Percentiles rank a stretch among this genome's conserved stretches.
phyloP scores from a whole-genome alignment of 2,329 filamentous ascomycete genomes.

The Onygenales sp. region DNA sequence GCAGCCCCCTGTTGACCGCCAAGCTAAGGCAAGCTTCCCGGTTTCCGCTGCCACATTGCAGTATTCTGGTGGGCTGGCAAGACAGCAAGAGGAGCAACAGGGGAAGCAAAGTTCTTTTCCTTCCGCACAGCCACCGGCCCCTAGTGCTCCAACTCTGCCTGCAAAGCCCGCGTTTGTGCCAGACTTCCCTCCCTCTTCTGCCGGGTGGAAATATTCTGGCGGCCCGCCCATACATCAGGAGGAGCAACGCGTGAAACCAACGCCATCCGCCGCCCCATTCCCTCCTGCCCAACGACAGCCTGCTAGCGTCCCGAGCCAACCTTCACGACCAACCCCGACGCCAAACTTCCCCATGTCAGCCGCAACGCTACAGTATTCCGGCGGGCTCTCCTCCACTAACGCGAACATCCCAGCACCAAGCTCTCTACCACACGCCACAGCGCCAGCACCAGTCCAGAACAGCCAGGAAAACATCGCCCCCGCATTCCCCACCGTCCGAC shows the following conservation, averaged over 20 bases:
- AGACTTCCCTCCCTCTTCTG: neutral
- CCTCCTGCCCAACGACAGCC: neutral
- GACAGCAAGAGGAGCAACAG: neutral
- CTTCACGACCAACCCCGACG: neutral
- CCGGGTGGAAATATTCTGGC: slow-evolving; percentile 11
- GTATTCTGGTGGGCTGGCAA: slow-evolving; percentile 4
- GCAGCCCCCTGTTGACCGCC: too few species aligned
- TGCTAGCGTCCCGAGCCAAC: neutral
- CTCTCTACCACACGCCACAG: neutral
- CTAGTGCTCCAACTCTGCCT: neutral
- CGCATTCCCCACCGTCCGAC: neutral
- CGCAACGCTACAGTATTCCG: slow-evolving; percentile 12
- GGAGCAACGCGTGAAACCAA: neutral
- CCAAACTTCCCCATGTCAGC: slow-evolving; percentile 10
- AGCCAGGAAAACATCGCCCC: neutral
- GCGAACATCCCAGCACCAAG: neutral
- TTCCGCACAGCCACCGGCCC: neutral
- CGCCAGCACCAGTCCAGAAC: neutral
- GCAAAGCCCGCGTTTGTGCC: slow-evolving; percentile 3
- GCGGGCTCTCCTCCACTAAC: neutral
- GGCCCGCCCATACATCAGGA: neutral
- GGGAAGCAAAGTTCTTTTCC: too few species aligned
- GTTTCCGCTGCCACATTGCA: slow-evolving; percentile 9
- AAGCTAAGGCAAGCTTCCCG: neutral
- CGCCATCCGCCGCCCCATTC: neutral